Conservation (phyloP, 192 early-diverging fungal species). For the Chytriomyces confervae region DNA sequence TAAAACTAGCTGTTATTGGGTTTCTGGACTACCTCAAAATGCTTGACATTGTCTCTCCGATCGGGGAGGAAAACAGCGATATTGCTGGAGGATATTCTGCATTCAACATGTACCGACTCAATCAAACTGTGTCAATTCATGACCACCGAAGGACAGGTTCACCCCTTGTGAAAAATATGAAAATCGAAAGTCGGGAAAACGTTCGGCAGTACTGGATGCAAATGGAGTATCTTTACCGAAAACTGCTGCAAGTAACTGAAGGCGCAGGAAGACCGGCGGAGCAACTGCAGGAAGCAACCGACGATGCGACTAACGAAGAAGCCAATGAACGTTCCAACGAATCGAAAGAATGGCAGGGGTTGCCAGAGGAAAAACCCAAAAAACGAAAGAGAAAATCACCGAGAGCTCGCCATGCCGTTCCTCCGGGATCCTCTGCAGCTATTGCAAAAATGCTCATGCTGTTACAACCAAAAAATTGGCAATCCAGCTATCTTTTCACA, state of each 20-base stretch:
- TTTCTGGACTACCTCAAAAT: constrained; percentile 16
- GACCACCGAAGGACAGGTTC: constrained; percentile 33
- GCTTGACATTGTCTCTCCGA: not conserved
- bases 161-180: constrained; percentile 26
- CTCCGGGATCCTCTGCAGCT: not conserved
- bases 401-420: not conserved
- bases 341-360: not conserved
- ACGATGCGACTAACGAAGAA: not conserved
- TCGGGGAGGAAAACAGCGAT: not conserved
- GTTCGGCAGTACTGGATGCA: constrained; percentile 45
- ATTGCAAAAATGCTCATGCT: constrained; percentile 12
- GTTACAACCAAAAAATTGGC: constrained; percentile 45
- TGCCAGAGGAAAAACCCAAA: not conserved
- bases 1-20: not conserved
- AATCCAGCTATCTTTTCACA: constrained; percentile 37
- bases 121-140: constrained; percentile 36
- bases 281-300: not conserved
- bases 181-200: constrained; percentile 19
- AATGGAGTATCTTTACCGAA: constrained; percentile 37
- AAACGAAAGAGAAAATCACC: not conserved
- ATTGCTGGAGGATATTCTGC: not conserved
- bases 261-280: not conserved
- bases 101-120: constrained; percentile 18
- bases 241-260: not conserved
- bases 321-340: not conserved